These are phyloP conservation scores for Penicillium vulpinum DNA, from an alignment of 2,329 filamentous ascomycete genomes.

Conservation along the genomic window DNA sequence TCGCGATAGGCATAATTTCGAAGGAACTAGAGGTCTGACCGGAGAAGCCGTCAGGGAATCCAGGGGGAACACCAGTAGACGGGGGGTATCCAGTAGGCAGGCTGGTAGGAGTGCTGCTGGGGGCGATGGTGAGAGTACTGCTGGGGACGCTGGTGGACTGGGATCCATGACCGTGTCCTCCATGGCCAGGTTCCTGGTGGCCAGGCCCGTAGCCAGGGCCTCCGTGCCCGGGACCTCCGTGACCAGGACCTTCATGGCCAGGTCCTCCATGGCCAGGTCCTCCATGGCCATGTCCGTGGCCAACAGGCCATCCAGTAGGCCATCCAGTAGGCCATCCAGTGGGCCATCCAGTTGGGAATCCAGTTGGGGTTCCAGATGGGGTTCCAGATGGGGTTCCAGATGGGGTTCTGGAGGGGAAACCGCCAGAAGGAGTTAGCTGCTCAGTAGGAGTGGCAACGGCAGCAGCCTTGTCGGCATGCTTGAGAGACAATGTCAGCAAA, in stretches of 20 bases:
- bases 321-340: background rate
- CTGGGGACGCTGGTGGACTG: background rate
- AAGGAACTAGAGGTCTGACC: background rate
- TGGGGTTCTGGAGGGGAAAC: conserved; percentile 3
- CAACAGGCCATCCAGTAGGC: background rate
- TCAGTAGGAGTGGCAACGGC: conserved; percentile 11
- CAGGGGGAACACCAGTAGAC: background rate
- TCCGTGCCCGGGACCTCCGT: background rate
- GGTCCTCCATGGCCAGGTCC: conserved; percentile 1
- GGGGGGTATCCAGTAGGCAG: conserved; percentile 9
- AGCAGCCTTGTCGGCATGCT: conserved; percentile 9
- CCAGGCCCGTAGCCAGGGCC: background rate
- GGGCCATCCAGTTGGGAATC: background rate
- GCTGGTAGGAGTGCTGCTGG: conserved; percentile 5
- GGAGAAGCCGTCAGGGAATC: background rate
- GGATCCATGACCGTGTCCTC: background rate
- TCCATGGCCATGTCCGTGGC: background rate
- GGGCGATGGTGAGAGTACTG: background rate
- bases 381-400: background rate
- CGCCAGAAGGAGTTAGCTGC: background rate
- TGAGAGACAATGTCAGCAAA: background rate
- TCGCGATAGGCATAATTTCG: background rate
- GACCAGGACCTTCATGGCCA: background rate
- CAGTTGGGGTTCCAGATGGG: background rate
- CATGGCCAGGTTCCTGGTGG: background rate